Conservation (phyloP, 192 early-diverging fungal species). For the Coemansia aciculifera region DNA sequence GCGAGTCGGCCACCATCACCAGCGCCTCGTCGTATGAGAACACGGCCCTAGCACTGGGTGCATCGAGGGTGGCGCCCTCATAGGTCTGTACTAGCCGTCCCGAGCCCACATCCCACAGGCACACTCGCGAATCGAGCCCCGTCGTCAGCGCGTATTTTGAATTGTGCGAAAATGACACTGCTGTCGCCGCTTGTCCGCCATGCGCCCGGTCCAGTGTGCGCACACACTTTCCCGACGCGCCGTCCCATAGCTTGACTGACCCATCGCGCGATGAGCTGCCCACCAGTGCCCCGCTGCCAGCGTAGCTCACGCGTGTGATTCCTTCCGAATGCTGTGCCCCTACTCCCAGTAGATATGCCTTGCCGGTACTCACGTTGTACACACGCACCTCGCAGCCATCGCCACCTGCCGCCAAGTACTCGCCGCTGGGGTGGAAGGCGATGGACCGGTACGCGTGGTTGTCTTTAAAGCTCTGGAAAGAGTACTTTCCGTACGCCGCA, state of each 20-base stretch:
- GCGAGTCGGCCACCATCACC: slow-evolving; percentile 71
- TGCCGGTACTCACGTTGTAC: slow-evolving; percentile 82
- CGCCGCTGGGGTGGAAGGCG: slow-evolving; percentile 91
- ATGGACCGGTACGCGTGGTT: slow-evolving; percentile 76
- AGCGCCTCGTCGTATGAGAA: slow-evolving; percentile 73
- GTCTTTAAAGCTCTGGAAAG: slow-evolving; percentile 85
- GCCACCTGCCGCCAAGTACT: slow-evolving; percentile 78
- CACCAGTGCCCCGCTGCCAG: slow-evolving; percentile 69
- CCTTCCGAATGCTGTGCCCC: slow-evolving; percentile 45
- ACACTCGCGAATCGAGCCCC: slow-evolving; percentile 71
- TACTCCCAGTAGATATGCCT: slow-evolving; percentile 68
- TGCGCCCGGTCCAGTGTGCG: slow-evolving; percentile 79
- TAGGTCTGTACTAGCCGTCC: slow-evolving; percentile 74
- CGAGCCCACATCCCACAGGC: slow-evolving; percentile 82
- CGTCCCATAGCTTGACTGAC: slow-evolving; percentile 84
- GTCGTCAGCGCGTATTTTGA: slow-evolving; percentile 75
- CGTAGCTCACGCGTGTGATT: slow-evolving; percentile 70
- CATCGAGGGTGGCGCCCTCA: slow-evolving; percentile 60
- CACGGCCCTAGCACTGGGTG: slow-evolving; percentile 40
- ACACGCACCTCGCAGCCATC: slow-evolving; percentile 80
- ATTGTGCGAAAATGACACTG: slow-evolving; percentile 74
- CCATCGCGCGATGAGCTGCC: slow-evolving; percentile 83
- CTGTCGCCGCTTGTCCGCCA: slow-evolving; percentile 68
- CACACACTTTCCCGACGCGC: slow-evolving; percentile 70
- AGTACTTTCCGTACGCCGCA: slow-evolving; percentile 74